Conservation (phyloP, 345 rosid genomes). For the Eucalyptus rudis region DNA sequence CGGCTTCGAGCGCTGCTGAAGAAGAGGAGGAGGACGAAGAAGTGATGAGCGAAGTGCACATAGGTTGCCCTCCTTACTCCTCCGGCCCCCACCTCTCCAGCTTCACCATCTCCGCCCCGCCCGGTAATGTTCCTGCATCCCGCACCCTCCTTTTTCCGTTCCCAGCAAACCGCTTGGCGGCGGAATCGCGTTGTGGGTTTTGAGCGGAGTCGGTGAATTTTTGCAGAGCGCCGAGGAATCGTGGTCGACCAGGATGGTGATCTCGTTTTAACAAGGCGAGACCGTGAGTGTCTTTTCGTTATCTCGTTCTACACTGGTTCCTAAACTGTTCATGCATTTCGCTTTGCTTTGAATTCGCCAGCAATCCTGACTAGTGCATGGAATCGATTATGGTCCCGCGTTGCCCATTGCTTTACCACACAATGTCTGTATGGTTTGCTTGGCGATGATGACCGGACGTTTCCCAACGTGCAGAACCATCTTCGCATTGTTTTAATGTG, state of each 20-base stretch:
- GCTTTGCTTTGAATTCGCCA: neutral
- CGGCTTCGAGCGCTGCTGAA: neutral
- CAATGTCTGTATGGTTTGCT: neutral
- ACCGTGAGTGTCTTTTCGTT: neutral
- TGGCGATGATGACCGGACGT: neutral
- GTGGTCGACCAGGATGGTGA: constrained; percentile 80
- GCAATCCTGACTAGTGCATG: neutral
- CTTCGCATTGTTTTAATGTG: constrained; percentile 22
- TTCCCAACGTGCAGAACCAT: constrained; percentile 12
- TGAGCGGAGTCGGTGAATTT: constrained; percentile 6
- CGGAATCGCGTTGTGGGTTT: constrained; percentile 6
- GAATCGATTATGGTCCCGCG: neutral
- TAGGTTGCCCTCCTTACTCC: constrained; percentile 61
- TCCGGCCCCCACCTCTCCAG: constrained; percentile 48
- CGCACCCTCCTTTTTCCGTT: neutral
- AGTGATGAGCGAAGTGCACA: constrained; percentile 87
- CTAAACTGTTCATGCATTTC: neutral
- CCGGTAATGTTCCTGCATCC: constrained; percentile 10
- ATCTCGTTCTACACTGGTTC: neutral
- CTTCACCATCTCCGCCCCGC: constrained; percentile 45
- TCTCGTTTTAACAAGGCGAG: constrained; percentile 59
- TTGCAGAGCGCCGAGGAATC: neutral
- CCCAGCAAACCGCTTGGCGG: neutral
- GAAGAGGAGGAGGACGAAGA: constrained; percentile 10
- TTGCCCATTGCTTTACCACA: neutral